Conservation (phyloP, 73 alveolate genomes). For the Uronychia binucleata region DNA sequence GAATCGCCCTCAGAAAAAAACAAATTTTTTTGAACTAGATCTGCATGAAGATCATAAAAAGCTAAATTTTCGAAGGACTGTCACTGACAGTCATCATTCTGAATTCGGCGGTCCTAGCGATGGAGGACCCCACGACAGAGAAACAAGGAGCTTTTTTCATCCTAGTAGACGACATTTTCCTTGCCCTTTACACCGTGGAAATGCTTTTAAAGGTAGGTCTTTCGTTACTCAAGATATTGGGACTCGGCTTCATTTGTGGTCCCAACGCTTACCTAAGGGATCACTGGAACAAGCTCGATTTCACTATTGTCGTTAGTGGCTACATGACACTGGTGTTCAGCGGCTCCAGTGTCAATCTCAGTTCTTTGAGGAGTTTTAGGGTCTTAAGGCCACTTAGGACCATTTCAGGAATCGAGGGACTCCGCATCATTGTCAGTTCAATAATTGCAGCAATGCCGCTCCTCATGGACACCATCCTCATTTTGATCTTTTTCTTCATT, state of each 20-base stretch:
- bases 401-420: slow-evolving; percentile 92
- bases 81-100: slow-evolving; percentile 51
- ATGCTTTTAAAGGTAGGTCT: no score
- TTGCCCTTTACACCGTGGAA: slow-evolving; percentile 57
- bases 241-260: slow-evolving; percentile 66
- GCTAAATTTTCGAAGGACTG: slow-evolving; percentile 46
- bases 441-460: slow-evolving; percentile 87
- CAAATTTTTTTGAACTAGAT: no score
- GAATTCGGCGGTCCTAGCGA: slow-evolving; percentile 77
- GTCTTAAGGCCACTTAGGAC: slow-evolving; percentile 97
- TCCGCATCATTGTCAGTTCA: slow-evolving; percentile 89
- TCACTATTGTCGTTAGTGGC: slow-evolving; percentile 73
- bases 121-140: slow-evolving; percentile 76
- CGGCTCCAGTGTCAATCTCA: slow-evolving; percentile 61
- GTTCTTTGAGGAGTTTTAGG: slow-evolving; percentile 93
- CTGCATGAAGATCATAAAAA: slow-evolving; percentile 20
- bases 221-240: slow-evolving; percentile 54
- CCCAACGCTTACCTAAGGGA: slow-evolving; percentile 80
- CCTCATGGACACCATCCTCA: slow-evolving; percentile 87
- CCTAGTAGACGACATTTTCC: slow-evolving; percentile 43
- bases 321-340: slow-evolving; percentile 57
- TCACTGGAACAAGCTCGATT: slow-evolving; percentile 86
- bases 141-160: slow-evolving; percentile 11
- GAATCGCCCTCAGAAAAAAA: no score
- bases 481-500: slow-evolving; percentile 84